Percentiles rank a stretch among this genome's conserved stretches.
Conservation (phyloP, 768 basidiomycete species). For the Crepidotus variabilis region DNA sequence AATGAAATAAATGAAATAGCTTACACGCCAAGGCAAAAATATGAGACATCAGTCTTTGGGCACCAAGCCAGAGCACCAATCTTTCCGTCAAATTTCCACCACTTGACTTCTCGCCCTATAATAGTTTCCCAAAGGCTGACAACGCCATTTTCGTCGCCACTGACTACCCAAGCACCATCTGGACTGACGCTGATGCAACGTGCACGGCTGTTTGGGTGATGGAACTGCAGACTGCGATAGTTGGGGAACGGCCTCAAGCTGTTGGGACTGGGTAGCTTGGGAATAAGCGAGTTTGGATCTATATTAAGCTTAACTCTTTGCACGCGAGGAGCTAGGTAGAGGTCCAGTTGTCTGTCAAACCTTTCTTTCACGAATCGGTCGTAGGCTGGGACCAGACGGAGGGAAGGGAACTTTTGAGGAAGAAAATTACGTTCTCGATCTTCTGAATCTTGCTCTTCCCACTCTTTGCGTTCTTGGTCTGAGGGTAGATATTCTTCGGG, state of each 20-base stretch:
- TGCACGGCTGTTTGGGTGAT: slow-evolving; percentile 64
- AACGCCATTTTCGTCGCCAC: slow-evolving; percentile 85
- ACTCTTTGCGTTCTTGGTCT: slow-evolving; percentile 74
- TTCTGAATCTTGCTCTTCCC: slow-evolving; percentile 81
- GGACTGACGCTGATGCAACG: slow-evolving; percentile 80
- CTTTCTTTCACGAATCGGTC: slow-evolving; percentile 89
- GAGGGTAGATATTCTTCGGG: slow-evolving; percentile 94
- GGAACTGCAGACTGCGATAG: slow-evolving; percentile 69
- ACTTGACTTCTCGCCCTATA: slow-evolving; percentile 83
- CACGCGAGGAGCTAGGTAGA: slow-evolving; percentile 94
- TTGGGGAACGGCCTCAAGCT: slow-evolving; percentile 94
- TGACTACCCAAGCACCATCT: slow-evolving; percentile 87
- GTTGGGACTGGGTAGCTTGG: slow-evolving; percentile 89
- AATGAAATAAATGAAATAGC: slow-evolving; percentile 28
- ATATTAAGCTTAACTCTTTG: slow-evolving; percentile 86
- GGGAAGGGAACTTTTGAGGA: slow-evolving; percentile 77
- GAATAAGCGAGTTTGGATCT: slow-evolving; percentile 87
- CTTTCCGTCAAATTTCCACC: slow-evolving; percentile 79
- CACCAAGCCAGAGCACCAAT: slow-evolving; percentile 92
- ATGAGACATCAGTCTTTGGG: slow-evolving; percentile 76
- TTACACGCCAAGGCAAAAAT: slow-evolving; percentile 78
- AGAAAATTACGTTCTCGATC: slow-evolving; percentile 89
- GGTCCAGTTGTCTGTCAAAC: slow-evolving; percentile 89
- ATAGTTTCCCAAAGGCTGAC: slow-evolving; percentile 90
- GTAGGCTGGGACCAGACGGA: slow-evolving; percentile 92